phyloP scores from a whole-genome alignment of 345 rosid species.

The Rhodamnia rubescens region DNA sequence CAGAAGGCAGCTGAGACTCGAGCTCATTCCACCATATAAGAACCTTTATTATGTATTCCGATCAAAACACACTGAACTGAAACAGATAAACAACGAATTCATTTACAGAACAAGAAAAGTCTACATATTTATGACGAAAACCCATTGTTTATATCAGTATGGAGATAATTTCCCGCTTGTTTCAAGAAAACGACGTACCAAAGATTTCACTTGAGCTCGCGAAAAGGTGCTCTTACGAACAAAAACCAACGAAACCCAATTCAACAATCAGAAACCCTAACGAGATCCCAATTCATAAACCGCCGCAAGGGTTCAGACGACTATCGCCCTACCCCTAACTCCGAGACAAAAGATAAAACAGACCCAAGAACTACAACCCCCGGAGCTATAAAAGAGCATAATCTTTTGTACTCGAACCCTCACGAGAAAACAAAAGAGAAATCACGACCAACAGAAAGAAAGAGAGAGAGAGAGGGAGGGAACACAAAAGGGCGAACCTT shows the following conservation, averaged over 20 bases:
- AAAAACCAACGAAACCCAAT: neutral
- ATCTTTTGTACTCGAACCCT: neutral
- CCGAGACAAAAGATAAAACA: neutral
- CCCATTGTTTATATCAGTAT: neutral
- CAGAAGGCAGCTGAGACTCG: neutral
- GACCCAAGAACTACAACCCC: neutral
- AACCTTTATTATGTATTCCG: neutral
- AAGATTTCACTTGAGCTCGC: neutral
- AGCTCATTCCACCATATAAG: neutral
- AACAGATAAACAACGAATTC: neutral
- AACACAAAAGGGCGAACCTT: slow-evolving; percentile 37
- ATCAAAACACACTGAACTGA: neutral
- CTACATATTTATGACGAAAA: slow-evolving; percentile 4
- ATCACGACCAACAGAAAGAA: neutral
- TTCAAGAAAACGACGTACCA: neutral
- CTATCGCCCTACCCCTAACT: neutral
- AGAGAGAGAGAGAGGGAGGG: neutral
- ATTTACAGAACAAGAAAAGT: neutral
- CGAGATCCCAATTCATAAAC: neutral
- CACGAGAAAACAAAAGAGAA: neutral
- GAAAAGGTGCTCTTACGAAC: neutral
- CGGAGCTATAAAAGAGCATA: neutral
- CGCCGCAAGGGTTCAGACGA: neutral
- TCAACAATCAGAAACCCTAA: neutral
- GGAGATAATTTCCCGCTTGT: neutral